phyloP scores from a whole-genome alignment of 148 eudicot species.

The Cornus controversa region DNA sequence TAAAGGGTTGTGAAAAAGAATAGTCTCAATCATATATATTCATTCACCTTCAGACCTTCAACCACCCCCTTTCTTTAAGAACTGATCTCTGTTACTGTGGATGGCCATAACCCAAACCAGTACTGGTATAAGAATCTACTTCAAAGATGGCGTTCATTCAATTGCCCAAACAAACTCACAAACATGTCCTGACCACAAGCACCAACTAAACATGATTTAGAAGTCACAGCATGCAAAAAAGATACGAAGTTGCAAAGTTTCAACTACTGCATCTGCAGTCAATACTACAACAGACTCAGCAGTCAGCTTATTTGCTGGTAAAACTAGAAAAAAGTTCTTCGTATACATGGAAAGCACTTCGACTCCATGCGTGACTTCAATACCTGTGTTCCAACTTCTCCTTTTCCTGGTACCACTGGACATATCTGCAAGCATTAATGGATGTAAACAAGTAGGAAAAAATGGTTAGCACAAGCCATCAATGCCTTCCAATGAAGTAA shows the following conservation, averaged over 20 bases:
- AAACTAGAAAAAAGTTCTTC: background rate
- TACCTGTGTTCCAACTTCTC: background rate
- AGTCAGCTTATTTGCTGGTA: background rate
- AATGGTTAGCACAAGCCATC: background rate
- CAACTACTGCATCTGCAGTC: background rate
- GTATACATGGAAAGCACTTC: background rate
- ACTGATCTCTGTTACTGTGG: background rate
- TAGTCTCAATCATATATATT: background rate
- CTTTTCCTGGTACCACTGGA: background rate
- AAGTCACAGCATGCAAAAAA: too few relatives aligned
- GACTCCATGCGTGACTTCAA: background rate
- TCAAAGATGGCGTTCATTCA: background rate
- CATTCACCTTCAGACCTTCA: too few relatives aligned
- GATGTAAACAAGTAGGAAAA: too few relatives aligned
- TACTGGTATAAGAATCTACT: background rate
- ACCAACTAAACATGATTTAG: background rate
- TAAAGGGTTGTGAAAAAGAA: background rate
- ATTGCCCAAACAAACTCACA: background rate
- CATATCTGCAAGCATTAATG: background rate
- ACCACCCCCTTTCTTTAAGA: too few relatives aligned
- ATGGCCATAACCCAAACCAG: background rate
- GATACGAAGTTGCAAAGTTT: too few relatives aligned
- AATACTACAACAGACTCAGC: background rate
- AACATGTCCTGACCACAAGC: background rate
- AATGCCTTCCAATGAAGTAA: background rate